A percentile compares a stretch with the other conserved stretches of the same genome.
These are phyloP conservation scores for Malbranchea zuffiana DNA, from an alignment of 2,329 filamentous ascomycete species.

Conservation along the genomic window DNA sequence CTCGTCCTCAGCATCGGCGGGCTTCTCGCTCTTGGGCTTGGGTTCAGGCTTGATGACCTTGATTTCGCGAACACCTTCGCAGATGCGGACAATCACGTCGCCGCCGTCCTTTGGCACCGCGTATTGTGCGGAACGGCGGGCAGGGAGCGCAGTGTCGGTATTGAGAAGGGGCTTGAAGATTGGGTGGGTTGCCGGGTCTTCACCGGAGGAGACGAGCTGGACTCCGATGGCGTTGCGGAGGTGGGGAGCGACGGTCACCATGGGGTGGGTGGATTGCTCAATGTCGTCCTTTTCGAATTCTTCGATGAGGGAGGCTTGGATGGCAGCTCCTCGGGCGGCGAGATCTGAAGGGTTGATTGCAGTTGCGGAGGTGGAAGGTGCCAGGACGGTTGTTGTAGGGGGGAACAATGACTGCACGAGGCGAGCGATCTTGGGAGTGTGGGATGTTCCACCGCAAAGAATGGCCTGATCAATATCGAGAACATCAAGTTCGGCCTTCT, in stretches of 20 bases:
- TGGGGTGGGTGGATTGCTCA: slow-evolving; percentile 88
- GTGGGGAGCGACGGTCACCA: slow-evolving; percentile 89
- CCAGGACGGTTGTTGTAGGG: slow-evolving; percentile 62
- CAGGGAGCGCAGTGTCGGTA: slow-evolving; percentile 80
- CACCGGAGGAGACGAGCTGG: slow-evolving; percentile 44
- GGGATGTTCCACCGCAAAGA: slow-evolving; percentile 79
- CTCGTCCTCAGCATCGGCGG: slow-evolving; percentile 47
- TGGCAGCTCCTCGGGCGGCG: slow-evolving; percentile 76
- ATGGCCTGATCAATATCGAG: slow-evolving; percentile 83
- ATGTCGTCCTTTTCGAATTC: slow-evolving; percentile 92
- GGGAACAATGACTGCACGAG: slow-evolving; percentile 74
- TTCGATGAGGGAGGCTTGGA: slow-evolving; percentile 87
- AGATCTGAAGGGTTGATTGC: slow-evolving; percentile 93
- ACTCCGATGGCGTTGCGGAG: slow-evolving; percentile 81
- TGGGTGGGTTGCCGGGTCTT: slow-evolving; percentile 46
- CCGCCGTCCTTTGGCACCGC: slow-evolving; percentile 67
- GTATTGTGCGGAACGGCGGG: slow-evolving; percentile 73
- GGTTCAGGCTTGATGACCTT: slow-evolving; percentile 82
- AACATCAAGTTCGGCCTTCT: slow-evolving; percentile 85
- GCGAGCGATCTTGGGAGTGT: slow-evolving; percentile 84
- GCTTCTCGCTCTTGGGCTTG: slow-evolving; percentile 51
- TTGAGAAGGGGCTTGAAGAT: slow-evolving; percentile 72
- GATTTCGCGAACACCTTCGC: slow-evolving; percentile 81
- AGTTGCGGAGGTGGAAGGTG: slow-evolving; percentile 64
- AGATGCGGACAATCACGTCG: slow-evolving; percentile 77